Evolutionary conservation across 2,329 filamentous ascomycete species (phyloP).

Genomic region (Trichoderma sp.): DNA sequence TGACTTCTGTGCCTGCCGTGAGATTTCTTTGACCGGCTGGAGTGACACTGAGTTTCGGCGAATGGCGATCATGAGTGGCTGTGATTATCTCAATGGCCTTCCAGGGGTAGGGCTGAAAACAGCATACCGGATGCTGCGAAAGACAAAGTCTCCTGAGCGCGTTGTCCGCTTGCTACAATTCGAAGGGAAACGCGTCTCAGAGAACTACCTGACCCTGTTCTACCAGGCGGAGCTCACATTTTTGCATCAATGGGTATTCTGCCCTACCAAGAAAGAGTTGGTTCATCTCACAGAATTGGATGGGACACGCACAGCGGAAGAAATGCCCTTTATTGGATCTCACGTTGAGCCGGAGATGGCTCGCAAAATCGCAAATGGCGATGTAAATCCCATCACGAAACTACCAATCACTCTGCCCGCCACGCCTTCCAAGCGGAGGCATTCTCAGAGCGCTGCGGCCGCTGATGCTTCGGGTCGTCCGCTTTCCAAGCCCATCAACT

Average conservation of each 20-base stretch:
- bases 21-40: conserved; percentile 88
- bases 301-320: conserved; percentile 60
- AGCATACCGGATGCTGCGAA: conserved; percentile 84
- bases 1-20: conserved; percentile 84
- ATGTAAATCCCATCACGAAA: conserved; percentile 89
- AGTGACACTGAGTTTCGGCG: conserved; percentile 84
- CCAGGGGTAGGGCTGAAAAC: conserved; percentile 88
- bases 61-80: conserved; percentile 96
- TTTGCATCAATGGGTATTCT: conserved; percentile 91
- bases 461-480: conserved; percentile 26
- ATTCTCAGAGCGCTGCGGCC: conserved; percentile 37
- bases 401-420: conserved; percentile 49
- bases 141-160: conserved; percentile 82
- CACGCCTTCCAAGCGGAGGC: conserved; percentile 43
- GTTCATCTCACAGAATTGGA: conserved; percentile 72
- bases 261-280: conserved; percentile 66
- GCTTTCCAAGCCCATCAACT: conserved; percentile 50
- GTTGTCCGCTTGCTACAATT: conserved; percentile 82
- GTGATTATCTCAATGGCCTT: conserved; percentile 89
- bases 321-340: conserved; percentile 79
- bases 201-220: conserved; percentile 78
- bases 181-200: conserved; percentile 81
- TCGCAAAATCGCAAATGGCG: conserved; percentile 71
- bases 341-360: conserved; percentile 69
- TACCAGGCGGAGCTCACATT: conserved; percentile 89